A percentile compares a stretch with the other conserved stretches of the same genome.
Conservation (phyloP, 768 basidiomycete genomes). For the Rhodotorula toruloides region DNA sequence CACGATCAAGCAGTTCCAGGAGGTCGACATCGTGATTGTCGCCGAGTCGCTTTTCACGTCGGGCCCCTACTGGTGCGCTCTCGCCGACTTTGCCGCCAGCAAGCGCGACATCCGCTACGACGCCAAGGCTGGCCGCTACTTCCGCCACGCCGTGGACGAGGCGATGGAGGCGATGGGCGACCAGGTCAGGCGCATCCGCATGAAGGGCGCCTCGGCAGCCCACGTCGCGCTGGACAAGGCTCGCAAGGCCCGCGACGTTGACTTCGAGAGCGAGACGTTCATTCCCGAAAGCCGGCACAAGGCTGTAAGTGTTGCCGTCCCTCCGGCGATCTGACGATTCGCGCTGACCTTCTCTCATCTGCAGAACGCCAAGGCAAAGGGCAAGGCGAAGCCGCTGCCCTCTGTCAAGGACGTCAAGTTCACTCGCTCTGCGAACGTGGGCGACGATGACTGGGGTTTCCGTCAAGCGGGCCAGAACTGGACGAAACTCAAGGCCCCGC, state of each 20-base stretch:
- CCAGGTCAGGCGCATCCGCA: slow-evolving; percentile 66
- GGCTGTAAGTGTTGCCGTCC: slow-evolving; percentile 4
- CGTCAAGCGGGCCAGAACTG: slow-evolving; percentile 65
- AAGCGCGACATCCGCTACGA: slow-evolving; percentile 49
- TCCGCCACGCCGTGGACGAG: slow-evolving; percentile 71
- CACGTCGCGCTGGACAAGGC: slow-evolving; percentile 62
- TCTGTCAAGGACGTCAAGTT: not conserved
- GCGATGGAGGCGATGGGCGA: slow-evolving; percentile 56
- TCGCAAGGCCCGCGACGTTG: slow-evolving; percentile 49
- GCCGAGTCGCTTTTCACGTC: slow-evolving; percentile 83
- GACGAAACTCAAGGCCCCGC: slow-evolving; percentile 72
- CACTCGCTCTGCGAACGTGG: not conserved
- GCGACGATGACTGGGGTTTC: slow-evolving; percentile 58
- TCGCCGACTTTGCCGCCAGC: slow-evolving; percentile 63
- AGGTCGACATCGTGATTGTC: slow-evolving; percentile 80
- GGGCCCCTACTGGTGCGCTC: slow-evolving; percentile 53
- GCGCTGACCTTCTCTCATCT: not conserved
- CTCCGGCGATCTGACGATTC: no score
- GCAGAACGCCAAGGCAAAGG: slow-evolving; percentile 36
- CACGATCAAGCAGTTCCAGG: slow-evolving; percentile 66
- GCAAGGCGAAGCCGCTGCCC: slow-evolving; percentile 1
- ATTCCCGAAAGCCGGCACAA: slow-evolving; percentile 4
- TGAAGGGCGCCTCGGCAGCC: slow-evolving; percentile 61
- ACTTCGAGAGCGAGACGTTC: slow-evolving; percentile 46
- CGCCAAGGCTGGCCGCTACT: slow-evolving; percentile 62